Evolutionary conservation across 305 asterid genomes (phyloP).

Genomic region (Fraxinus nigra): DNA sequence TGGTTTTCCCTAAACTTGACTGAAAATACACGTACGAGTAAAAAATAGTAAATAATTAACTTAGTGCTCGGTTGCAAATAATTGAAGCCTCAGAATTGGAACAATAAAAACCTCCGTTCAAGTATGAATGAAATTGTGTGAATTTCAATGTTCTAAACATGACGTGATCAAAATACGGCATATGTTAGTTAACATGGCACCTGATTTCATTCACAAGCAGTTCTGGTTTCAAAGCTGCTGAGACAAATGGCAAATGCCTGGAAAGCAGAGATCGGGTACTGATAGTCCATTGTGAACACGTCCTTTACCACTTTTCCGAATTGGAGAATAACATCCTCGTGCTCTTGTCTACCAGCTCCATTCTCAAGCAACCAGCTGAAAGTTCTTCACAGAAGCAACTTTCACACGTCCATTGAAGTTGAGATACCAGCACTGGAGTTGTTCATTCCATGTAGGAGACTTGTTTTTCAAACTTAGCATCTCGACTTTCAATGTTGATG

Average conservation of each 20-base stretch:
- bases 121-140: background rate
- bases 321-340: conserved; percentile 70
- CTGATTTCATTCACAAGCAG: conserved; percentile 70
- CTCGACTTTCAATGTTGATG: conserved; percentile 42
- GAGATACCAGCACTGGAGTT: conserved; percentile 97
- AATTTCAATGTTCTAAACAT: background rate
- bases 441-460: conserved; percentile 96
- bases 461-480: conserved; percentile 72
- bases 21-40: too few species aligned
- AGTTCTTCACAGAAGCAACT: conserved; percentile 91
- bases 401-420: conserved; percentile 90
- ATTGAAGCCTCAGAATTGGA: background rate
- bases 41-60: background rate
- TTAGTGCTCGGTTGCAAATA: background rate
- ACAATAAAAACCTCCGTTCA: background rate
- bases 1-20: background rate
- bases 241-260: conserved; percentile 88
- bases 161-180: background rate
- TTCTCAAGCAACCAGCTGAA: conserved; percentile 72
- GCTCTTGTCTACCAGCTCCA: conserved; percentile 37
- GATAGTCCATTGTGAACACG: conserved; percentile 83
- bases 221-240: conserved; percentile 84
- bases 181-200: conserved; percentile 23
- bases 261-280: conserved; percentile 88
- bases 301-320: conserved; percentile 91